Evolutionary conservation across 1,284 basidiomycete genomes (phyloP), one percentile per base, ranked within the genome.

Genomic region (Moesziomyces antarcticus): DNA sequence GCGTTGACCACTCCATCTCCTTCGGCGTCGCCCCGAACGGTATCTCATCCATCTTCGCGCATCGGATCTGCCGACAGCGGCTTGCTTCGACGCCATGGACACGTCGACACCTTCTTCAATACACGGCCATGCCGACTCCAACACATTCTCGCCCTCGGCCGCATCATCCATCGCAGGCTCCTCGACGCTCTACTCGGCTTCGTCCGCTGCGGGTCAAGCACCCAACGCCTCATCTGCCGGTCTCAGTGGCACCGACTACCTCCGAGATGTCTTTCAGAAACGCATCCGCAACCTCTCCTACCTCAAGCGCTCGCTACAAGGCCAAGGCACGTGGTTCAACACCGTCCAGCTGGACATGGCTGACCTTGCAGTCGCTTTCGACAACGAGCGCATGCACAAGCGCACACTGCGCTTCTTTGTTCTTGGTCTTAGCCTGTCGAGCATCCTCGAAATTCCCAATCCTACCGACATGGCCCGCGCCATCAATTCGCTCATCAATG

Each of bases 301-400:
- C 14, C 72, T 78, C 41, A 78, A 78, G 43, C 57, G 60, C 27
- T 61, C 75, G 3, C 62, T 74, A 14, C 50, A 50, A 16, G 64
- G 68, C 30, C 57, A 65, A 9, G 56, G 57, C 11, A 42, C 62
- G 14, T 80, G 74, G 74, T 65, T 79, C 48, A 55, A 67, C 21
- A 73, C 70, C 20, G 42, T 79, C 35, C 57, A 59, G 33, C 50
- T 80, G 18, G 24, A 48, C 8, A 56, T 49, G 0, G 2, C 42
- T 40, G 77, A 77, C 18, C 62, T 79, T 13, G 48, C 56, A 3
- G 27, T 56, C 27, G 51, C 60, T 1, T 79, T 75, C 50, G 72
- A 77, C 43, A 63, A 67, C 24, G 67, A 77, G 8, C 59, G 62
- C 22, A 79, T 75, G 75, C 57, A 51, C 57, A 79, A 66, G 50